Base-by-base conservation (phyloP, 2,329 filamentous ascomycete genomes). In the Akanthomyces lecanii region DNA sequence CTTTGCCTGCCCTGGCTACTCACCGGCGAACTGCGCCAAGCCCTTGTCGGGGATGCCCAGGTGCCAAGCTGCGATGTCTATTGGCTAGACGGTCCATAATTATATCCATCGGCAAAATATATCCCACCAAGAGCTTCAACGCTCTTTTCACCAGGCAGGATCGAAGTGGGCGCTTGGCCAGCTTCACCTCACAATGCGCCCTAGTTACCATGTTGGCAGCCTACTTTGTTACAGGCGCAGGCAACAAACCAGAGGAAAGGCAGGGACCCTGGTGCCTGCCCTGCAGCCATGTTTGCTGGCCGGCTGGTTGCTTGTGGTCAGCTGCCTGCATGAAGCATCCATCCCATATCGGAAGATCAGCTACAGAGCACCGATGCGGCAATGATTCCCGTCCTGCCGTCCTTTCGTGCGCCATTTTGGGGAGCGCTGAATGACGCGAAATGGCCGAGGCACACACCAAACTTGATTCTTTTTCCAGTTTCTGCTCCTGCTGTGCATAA, bases 261-360 rank as follows among this genome's bases (percentile, higher is more conserved):
- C 38, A 40, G 16, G 45, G 5, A 48, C 45, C 5, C 45, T 48
- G 28, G 28, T 30, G 28, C 28, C 28, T 5, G 21, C 5, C 8
- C 44, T 53, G 33, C 33, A 53, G 12, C 36, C 11, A n/a, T 33
- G 1, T 16, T 30, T 25, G 18, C 28, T 16, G 14, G 38, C 48
- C 6, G 8, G 28, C 25, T 51, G 28, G 25, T 8, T 16, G 10
- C 25, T 50, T 16, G 30, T 14, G 21, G 56, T 50, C 42, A 59
- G 30, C 33, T 42, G 56, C 33, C n/a, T 40, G 18, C 28, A 30
- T 58, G 12, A 57, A 47, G 18, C 16, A n/a, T 10, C 30, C 47
- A 30, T 60, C 23, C 18, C 57, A 60, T 52, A 44, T 60, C 57
- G 36, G 57, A 7, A 44, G 36, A 60, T 52, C 38, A 52, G 38